Conservation (phyloP, 2,329 filamentous ascomycete genomes). For the Chrysoporthe puriensis region DNA sequence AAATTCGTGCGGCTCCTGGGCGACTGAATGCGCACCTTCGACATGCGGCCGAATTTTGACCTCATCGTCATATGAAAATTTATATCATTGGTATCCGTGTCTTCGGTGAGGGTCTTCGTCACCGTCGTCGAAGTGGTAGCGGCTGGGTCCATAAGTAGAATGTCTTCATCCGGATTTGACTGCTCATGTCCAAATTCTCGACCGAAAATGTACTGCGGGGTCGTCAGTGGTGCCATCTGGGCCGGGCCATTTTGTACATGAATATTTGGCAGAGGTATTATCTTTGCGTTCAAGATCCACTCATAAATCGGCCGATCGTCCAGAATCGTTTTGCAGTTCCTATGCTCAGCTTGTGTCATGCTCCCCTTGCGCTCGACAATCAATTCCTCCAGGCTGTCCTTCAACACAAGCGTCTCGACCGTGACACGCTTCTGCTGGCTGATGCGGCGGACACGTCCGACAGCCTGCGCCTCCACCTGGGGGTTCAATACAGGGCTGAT, state of each 20-base stretch:
- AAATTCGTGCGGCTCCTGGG: not conserved
- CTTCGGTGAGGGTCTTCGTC: not conserved
- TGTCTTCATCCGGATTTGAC: constrained; percentile 50
- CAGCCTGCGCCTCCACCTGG: constrained; percentile 84
- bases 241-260: constrained; percentile 39
- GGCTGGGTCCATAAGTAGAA: constrained; percentile 39
- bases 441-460: constrained; percentile 87
- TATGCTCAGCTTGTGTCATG: constrained; percentile 72
- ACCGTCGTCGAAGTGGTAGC: not conserved
- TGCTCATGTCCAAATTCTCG: constrained; percentile 49
- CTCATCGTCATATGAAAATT: not conserved
- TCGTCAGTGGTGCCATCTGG: constrained; percentile 53
- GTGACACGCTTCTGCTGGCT: constrained; percentile 78
- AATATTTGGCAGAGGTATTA: constrained; percentile 41
- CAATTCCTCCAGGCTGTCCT: constrained; percentile 80
- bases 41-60: not conserved
- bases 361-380: constrained; percentile 74
- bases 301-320: constrained; percentile 60
- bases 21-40: not conserved
- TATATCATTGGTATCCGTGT: not conserved
- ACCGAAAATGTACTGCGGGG: constrained; percentile 56
- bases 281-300: constrained; percentile 59
- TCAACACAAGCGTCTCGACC: constrained; percentile 84
- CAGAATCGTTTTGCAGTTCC: constrained; percentile 58
- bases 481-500: constrained; percentile 86